phyloP scores from a whole-genome alignment of 768 basidiomycete species.

The Kwoniella bestiolae region DNA sequence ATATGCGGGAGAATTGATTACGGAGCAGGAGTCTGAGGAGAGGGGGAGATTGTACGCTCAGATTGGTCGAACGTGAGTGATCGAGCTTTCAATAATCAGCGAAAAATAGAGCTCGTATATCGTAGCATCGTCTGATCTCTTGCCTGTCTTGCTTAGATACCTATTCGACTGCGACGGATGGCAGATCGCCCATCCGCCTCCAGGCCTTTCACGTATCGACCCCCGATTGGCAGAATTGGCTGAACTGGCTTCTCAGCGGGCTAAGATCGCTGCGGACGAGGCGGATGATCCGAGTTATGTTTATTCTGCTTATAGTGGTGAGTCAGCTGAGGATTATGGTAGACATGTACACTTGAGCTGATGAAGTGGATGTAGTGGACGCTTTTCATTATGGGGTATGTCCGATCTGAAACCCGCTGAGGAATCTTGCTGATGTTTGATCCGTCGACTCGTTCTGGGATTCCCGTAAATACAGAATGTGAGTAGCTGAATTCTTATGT shows the following conservation, averaged over 20 bases:
- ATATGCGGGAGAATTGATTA: slow-evolving; percentile 82
- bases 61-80: slow-evolving; percentile 53
- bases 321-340: slow-evolving; percentile 6
- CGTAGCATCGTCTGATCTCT: too few relatives aligned
- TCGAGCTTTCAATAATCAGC: slow-evolving; percentile 6
- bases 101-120: too few relatives aligned
- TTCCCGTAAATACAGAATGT: slow-evolving; percentile 31
- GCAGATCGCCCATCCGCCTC: slow-evolving; percentile 61
- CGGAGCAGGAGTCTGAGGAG: slow-evolving; percentile 68
- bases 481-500: slow-evolving; percentile 7
- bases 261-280: slow-evolving; percentile 16
- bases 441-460: neutral
- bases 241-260: slow-evolving; percentile 45
- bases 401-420: neutral
- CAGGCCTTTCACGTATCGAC: slow-evolving; percentile 41
- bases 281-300: slow-evolving; percentile 49
- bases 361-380: slow-evolving; percentile 64
- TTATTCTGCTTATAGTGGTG: slow-evolving; percentile 43
- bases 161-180: slow-evolving; percentile 82
- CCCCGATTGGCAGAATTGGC: slow-evolving; percentile 40
- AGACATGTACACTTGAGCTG: slow-evolving; percentile 1
- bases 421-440: neutral
- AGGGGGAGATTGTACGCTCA: slow-evolving; percentile 66
- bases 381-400: slow-evolving; percentile 69
- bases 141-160: slow-evolving; percentile 62